Base-by-base conservation (phyloP, 1,139 yeast genomes). In the Debaryomycetaceae sp. region DNA sequence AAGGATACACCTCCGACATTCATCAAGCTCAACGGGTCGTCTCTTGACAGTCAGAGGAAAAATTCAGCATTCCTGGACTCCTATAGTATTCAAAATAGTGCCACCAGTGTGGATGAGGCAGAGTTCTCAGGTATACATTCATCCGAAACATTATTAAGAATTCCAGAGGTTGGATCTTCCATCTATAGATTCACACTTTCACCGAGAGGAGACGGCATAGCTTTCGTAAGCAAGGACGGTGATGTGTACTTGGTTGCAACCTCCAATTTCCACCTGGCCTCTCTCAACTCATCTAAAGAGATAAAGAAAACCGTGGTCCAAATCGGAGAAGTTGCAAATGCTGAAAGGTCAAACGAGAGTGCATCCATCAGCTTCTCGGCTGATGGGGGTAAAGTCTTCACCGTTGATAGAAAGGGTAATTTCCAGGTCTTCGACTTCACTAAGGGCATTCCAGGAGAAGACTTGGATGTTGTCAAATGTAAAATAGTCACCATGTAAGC, bases 121-220 rank as follows among this genome's bases (percentile, higher is more conserved):
- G 57, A 55, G 13, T 51, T 55, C 36, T 45, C 55, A 34, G 58
- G 57, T 39, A 62, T 69, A 17, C 63, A 60, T 39, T 63, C 71
- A 6, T 60, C 72, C 0, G 75, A 69, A 39, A 52, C 65, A 4
- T 44, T 71, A 5, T 52, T 68, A 52, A 77, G 83, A 49, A 67
- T 90, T 8, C 86, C 85, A 44, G 96, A 90, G 55, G 78, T 89
- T n/a, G 97, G 97, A 0, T 79, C 87, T 1, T 71, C 80, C 6
- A 85, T 89, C 45, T 95, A 90, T 61, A 72, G 75, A 42, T 78
- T 85, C 43, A 83, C 85, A 6, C 73, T 87, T 1, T 87, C 95
- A 9, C 97, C 97, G 1, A 71, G 96, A 22, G 91, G 93, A 17
- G 96, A 89, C 59, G 85, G 95, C 0, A 74, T 89, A 31, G 95